Base-by-base conservation (phyloP, 169 alveolate genomes). In the Cryptosporidium meleagridis region DNA sequence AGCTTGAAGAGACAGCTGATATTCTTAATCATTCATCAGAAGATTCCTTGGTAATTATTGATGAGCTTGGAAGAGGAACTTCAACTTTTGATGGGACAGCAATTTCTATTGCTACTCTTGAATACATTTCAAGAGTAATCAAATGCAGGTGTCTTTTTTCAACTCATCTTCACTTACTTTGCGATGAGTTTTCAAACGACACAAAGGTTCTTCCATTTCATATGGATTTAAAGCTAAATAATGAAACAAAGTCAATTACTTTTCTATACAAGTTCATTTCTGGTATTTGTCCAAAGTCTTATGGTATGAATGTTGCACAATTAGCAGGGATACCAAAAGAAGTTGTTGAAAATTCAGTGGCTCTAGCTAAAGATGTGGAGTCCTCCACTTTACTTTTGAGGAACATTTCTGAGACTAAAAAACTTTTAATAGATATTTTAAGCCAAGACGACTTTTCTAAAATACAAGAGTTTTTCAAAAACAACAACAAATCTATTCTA, bases 31-130 rank as follows among this genome's bases (percentile, higher is more conserved):
- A 93, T 75, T 97, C 97, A 10, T 94, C 91, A 9, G 53, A 95
- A 26, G 93, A 96, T 84, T 98, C 99, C 9, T 93, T 98, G 55
- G 99, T 98, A 10, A 93, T 98, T 41, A 94, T 98, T 85, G 99
- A 98, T 91, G 99, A 98, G 91, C 94, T 98, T 69, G 99, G 99
- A 0, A 94, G 99, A 86, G 99, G 99, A 37, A 99, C 99, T 0
- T 96, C 99, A 2, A 98, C 99, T 21, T 97, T 95, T 91, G 99
- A 99, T 92, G 99, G 99, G 8, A 97, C 98, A 21, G 98, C 99
- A 18, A 97, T 99, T 12, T 99, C 99, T 3, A 93, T 95, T 45
- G 97, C 99, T 9, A 95, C 98, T 23, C 92, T 98, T 41, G 96
- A 95, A 59, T 94, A 96, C 87, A 86, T 98, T 51, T 93, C 91